Conservation (phyloP, 176 grass and related monocot genomes). For the Oryza longistaminata region DNA sequence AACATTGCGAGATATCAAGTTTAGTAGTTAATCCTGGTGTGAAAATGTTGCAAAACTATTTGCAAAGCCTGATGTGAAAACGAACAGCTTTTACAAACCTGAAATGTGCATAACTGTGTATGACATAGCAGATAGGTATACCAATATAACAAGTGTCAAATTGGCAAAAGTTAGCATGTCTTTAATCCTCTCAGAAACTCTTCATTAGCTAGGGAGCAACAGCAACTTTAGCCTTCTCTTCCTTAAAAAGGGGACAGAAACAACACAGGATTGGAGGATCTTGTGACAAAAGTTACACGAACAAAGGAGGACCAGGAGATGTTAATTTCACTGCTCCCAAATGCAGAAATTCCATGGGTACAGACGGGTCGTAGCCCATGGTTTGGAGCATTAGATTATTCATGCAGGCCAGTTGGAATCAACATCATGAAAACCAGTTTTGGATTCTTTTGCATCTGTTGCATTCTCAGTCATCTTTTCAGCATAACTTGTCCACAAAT, state of each 20-base stretch:
- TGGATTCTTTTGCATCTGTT: background rate
- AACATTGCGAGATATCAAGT: background rate
- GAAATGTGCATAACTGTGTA: background rate
- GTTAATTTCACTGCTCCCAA: background rate
- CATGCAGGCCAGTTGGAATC: background rate
- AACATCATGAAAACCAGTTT: background rate
- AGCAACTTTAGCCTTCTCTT: background rate
- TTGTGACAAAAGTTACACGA: background rate
- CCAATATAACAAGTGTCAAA: background rate
- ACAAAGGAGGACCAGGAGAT: background rate
- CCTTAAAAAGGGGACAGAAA: slow-evolving; percentile 11
- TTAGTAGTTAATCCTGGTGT: background rate
- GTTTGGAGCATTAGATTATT: background rate
- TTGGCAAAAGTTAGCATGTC: background rate
- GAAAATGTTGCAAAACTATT: background rate
- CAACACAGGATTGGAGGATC: background rate
- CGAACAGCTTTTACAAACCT: background rate
- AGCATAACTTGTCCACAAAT: background rate
- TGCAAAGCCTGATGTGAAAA: background rate
- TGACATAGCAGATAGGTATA: background rate
- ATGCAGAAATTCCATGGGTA: background rate
- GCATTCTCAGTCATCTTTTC: background rate
- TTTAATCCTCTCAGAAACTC: background rate
- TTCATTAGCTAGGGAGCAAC: background rate
- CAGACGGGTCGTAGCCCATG: background rate